Conservation (phyloP, 2,329 filamentous ascomycete genomes). For the Metarhizium rileyi region DNA sequence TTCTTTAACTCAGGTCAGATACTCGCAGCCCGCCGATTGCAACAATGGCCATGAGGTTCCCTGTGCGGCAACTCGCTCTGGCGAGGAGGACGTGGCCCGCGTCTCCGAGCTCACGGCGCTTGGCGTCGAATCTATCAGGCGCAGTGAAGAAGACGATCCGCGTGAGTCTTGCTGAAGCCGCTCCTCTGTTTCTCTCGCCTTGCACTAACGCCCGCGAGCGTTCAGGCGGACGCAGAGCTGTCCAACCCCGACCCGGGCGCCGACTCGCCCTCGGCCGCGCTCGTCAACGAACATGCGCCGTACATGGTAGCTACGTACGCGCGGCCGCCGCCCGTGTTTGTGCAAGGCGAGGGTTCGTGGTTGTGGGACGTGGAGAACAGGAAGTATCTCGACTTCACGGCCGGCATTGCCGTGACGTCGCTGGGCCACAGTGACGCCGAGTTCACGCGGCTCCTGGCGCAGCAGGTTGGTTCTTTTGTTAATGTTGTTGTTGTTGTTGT, state of each 20-base stretch:
- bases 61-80: constrained; percentile 25
- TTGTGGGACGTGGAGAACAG: constrained; percentile 85
- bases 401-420: constrained; percentile 90
- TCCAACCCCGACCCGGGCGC: constrained; percentile 63
- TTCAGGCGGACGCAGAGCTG: constrained; percentile 23
- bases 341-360: constrained; percentile 77
- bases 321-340: constrained; percentile 81
- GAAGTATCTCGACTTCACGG: constrained; percentile 87
- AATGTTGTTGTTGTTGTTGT: not conserved
- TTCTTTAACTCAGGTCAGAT: too few species aligned
- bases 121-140: constrained; percentile 27
- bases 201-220: too few species aligned
- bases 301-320: constrained; percentile 97
- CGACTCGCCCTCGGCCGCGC: constrained; percentile 63
- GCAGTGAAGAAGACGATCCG: constrained; percentile 23
- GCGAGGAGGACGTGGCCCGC: constrained; percentile 15
- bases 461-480: constrained; percentile 49
- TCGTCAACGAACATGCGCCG: constrained; percentile 66
- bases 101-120: constrained; percentile 11
- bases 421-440: constrained; percentile 84
- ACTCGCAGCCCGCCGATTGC: too few species aligned
- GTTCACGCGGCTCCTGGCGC: constrained; percentile 61
- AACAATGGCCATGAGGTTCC: constrained; percentile 30
- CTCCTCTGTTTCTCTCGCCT: too few species aligned
- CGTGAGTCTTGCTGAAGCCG: too few species aligned